Base-by-base conservation (phyloP, 352 stramenopile species). In the Phytopythium boreale region DNA sequence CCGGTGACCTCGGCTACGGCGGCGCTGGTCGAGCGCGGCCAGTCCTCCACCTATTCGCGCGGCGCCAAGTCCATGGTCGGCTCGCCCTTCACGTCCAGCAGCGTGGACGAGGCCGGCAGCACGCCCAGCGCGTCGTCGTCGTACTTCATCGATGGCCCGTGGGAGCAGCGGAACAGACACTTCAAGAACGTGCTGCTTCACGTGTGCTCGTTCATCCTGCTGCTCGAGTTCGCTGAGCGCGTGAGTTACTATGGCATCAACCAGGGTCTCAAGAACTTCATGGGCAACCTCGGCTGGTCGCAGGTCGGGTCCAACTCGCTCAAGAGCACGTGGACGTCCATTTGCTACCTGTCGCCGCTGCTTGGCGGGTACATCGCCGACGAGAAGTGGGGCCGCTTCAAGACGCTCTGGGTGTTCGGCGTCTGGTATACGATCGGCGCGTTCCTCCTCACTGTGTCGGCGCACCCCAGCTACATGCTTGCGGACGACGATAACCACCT, bases 191-290 rank as follows among this genome's bases (percentile, higher is more conserved):
- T 95, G 2, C 62, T 96, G 57, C 75, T 94, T 2, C 82, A 93
- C 57, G 88, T 96, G 14, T 95, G 84, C 67, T 87, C 79, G 51
- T 94, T 93, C 71, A 94, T 96, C 59, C 71, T 96, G 26, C 87
- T 93, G 58, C 81, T 96, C 70, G 88, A 96, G 68, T 90, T 95
- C 50, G 79, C 83, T 7, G 86, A 95, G 66, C 82, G 86, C 26
- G 71, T 93, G 57, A 94, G 86, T 50, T 96, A 95, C 66, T 96
- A 94, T 49, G 87, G 86, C 46, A 95, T 96, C 67, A 95, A 95
- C 64, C 86, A 95, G 58, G 86, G 83, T 0, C 75, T 95, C 37
- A 93, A 94, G 76, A 95, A 96, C 72, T 96, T 87, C 63, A 88
- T 96, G 77, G 81, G 81, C 55, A 77, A 79, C 10, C 64, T 96